A percentile compares a stretch with the other conserved stretches of the same genome.
These are phyloP conservation scores for Hypoxylon sp. DNA, from an alignment of 2,329 filamentous ascomycete genomes.

Conservation along the genomic window DNA sequence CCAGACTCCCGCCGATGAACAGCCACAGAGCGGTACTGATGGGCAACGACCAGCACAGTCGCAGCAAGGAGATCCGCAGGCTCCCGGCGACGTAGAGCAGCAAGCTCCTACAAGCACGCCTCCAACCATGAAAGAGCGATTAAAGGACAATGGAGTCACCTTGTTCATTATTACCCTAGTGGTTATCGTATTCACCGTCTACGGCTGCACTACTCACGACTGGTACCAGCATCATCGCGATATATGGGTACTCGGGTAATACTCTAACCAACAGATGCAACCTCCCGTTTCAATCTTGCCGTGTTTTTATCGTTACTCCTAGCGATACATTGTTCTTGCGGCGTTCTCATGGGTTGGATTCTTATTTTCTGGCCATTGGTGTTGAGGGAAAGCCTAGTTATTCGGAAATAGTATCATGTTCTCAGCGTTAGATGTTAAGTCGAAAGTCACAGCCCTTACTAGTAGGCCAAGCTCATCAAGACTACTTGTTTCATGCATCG, in stretches of 20 bases:
- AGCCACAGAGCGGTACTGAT: not conserved
- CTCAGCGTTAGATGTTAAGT: slow-evolving; percentile 8
- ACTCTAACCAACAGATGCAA: not conserved
- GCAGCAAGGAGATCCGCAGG: not conserved
- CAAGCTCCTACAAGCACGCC: not conserved
- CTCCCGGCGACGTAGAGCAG: not conserved
- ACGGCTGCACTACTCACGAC: not conserved
- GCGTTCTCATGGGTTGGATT: not conserved
- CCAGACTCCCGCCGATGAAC: not conserved
- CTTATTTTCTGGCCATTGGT: not conserved
- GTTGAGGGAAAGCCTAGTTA: not conserved
- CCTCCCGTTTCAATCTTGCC: not conserved
- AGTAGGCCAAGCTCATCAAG: not conserved
- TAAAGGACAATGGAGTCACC: not conserved
- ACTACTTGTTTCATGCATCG: not conserved
- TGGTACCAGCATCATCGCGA: not conserved
- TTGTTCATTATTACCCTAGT: not conserved
- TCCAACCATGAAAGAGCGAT: not conserved
- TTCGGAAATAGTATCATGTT: not conserved
- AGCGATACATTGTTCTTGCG: not conserved
- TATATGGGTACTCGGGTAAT: too few relatives aligned
- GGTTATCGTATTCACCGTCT: not conserved
- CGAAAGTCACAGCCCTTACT: not conserved
- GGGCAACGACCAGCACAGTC: too few relatives aligned
- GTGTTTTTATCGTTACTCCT: not conserved